These are phyloP conservation scores for Canariomyces notabilis DNA, from an alignment of 2,329 filamentous ascomycete genomes.

Conservation along the genomic window DNA sequence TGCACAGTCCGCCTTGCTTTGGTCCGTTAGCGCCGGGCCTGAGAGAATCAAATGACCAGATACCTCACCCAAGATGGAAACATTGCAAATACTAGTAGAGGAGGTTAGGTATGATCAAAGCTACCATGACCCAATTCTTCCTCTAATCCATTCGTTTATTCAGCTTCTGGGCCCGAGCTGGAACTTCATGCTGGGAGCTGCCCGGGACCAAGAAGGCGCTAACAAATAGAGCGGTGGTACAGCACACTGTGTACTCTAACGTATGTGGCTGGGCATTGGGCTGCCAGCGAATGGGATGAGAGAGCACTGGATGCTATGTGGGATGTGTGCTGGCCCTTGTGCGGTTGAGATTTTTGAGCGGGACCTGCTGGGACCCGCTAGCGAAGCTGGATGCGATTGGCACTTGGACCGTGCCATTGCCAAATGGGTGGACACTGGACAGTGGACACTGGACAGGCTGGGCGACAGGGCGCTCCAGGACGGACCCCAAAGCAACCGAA, in stretches of 20 bases:
- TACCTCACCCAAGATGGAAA: neutral
- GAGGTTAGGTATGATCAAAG: no score
- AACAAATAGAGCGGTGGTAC: neutral
- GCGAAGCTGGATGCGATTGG: conserved; percentile 20
- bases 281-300: neutral
- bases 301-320: neutral
- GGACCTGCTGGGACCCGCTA: conserved; percentile 10
- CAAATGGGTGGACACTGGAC: neutral
- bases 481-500: conserved; percentile 23
- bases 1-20: neutral
- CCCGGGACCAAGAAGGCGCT: neutral
- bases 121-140: neutral
- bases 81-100: neutral
- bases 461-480: conserved; percentile 8
- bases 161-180: neutral
- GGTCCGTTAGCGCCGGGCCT: neutral
- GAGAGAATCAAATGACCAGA: neutral
- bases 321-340: neutral
- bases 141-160: no score
- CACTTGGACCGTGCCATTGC: conserved; percentile 18
- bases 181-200: neutral
- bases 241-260: neutral
- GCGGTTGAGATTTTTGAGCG: neutral
- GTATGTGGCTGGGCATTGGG: neutral
- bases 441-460: no score